Base-by-base conservation (phyloP, 2,329 filamentous ascomycete species). In the Beauveria sp. region DNA sequence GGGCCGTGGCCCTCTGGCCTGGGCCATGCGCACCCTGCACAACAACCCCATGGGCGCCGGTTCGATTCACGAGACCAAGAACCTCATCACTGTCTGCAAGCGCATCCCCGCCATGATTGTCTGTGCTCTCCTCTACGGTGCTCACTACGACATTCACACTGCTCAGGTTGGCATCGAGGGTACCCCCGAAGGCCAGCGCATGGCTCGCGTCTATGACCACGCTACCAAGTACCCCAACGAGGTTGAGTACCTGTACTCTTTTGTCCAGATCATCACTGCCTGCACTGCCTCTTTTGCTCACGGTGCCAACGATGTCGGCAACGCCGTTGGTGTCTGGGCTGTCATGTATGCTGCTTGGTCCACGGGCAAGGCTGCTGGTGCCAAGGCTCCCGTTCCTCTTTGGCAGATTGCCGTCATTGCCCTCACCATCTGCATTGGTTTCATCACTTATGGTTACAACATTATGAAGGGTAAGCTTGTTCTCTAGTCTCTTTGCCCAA, bases 121-220 rank as follows among this genome's bases (percentile, higher is more conserved):
- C 48, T 79, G 78, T 65, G 88, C 80, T 60, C 70, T 79, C 18
- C 82, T 92, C 56, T 93, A 93, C 71, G 90, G 90, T 72, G 71
- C 88, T 28, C 80, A 92, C 80, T 93, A 92, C 76, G 90, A 93
- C 67, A 93, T 92, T 69, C 89, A 92, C 79, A 81, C 83, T 54
- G 87, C 88, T 5, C 89, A 92, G 77, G 79, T 79, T 57, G 89
- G 89, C 70, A 81, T 90, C 50, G 70, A 78, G 14, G 88, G 88
- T 24, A 91, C 89, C 1, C 88, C 88, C 7, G 89, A 92, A 63
- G 89, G 88, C 62, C 76, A 76, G 41, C 87, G 89, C 63, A 90
- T 91, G 87, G 76, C 82, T 68, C 78, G 82, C 48, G 86, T 89
- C 62, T 91, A 91, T 71, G 77, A 77, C 37, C 71, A 81, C 59